Evolutionary conservation across 257 asterid genomes (phyloP).

Genomic region (Solanum paucissectum): DNA sequence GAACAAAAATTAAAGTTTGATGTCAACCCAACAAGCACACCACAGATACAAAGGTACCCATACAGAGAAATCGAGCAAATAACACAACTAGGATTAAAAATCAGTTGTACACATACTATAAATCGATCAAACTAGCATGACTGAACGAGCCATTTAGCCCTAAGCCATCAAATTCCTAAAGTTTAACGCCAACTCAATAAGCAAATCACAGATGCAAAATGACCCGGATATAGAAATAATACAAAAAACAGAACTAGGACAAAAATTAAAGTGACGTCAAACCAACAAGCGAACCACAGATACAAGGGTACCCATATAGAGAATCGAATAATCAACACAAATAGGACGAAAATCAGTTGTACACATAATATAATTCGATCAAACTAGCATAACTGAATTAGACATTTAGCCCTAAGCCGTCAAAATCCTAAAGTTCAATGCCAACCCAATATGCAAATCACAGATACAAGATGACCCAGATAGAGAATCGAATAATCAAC

Average conservation of each 20-base stretch:
- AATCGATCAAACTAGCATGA: background rate
- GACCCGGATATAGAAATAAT: background rate
- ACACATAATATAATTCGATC: background rate
- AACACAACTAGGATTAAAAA: background rate
- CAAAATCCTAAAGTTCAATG: background rate
- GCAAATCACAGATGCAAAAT: background rate
- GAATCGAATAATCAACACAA: background rate
- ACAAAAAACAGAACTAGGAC: background rate
- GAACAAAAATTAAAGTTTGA: background rate
- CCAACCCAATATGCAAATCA: background rate
- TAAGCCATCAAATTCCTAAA: background rate
- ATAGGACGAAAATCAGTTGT: background rate
- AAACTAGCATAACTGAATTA: background rate
- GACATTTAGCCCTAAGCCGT: background rate
- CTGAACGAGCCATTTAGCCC: background rate
- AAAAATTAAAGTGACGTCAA: background rate
- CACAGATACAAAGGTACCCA: background rate
- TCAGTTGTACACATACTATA: background rate
- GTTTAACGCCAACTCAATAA: background rate
- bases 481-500: background rate
- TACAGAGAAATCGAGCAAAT: background rate
- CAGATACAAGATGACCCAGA: background rate
- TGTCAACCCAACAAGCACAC: background rate
- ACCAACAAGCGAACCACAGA: background rate
- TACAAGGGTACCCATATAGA: background rate